A percentile compares a stretch with the other conserved stretches of the same genome.
These are phyloP conservation scores for Physaria fendleri DNA, from an alignment of 345 rosid species.

Conservation along the genomic window DNA sequence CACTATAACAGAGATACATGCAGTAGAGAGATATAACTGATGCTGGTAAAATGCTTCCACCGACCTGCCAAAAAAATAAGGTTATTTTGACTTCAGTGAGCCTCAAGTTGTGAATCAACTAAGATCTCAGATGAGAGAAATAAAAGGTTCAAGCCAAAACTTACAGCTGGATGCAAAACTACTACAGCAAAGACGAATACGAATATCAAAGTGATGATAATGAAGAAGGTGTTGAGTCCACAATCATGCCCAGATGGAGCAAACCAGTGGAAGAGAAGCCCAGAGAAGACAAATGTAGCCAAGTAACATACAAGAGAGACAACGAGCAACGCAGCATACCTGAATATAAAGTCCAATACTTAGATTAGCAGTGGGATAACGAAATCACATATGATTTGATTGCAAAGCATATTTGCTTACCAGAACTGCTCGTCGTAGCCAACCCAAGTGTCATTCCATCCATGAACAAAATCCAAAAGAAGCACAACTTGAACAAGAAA, in stretches of 20 bases:
- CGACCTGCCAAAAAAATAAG: constrained; percentile 46
- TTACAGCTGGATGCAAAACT: constrained; percentile 89
- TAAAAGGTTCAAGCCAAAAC: constrained; percentile 23
- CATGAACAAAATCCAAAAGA: constrained; percentile 95
- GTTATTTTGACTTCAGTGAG: background rate
- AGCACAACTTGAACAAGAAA: constrained; percentile 99
- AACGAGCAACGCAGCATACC: constrained; percentile 75
- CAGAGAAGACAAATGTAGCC: constrained; percentile 83
- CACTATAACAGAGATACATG: constrained; percentile 96
- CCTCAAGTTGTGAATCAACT: background rate
- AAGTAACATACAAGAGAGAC: constrained; percentile 86
- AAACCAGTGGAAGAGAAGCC: constrained; percentile 95
- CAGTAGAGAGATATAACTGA: constrained; percentile 86
- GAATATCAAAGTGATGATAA: constrained; percentile 59
- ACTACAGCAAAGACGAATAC: constrained; percentile 72
- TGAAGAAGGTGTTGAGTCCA: constrained; percentile 89
- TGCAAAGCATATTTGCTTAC: constrained; percentile 41
- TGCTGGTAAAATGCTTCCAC: constrained; percentile 93
- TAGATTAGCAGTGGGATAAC: background rate
- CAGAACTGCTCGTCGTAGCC: constrained; percentile 96
- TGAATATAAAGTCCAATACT: constrained; percentile 16
- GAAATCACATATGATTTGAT: background rate
- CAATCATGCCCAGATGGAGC: constrained; percentile 97
- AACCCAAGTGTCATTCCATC: constrained; percentile 99
- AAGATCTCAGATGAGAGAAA: background rate